phyloP scores from a whole-genome alignment of 192 early-diverging fungal genomes.

The Funneliformis mosseae region DNA sequence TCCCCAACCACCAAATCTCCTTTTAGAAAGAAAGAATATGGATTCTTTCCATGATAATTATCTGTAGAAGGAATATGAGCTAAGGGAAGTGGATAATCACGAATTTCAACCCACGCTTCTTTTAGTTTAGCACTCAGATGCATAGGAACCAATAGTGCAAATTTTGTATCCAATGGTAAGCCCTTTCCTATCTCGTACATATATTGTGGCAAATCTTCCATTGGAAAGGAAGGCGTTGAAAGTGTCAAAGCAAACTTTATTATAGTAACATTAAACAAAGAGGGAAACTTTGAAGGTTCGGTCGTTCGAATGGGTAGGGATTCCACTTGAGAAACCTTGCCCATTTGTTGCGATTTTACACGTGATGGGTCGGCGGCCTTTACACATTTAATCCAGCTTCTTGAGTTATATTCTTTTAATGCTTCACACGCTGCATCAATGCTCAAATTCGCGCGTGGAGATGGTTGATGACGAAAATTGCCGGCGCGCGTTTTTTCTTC shows the following conservation, averaged over 20 bases:
- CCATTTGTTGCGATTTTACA: neutral
- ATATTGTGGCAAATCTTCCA: constrained; percentile 40
- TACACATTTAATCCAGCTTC: constrained; percentile 39
- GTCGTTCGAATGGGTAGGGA: constrained; percentile 1
- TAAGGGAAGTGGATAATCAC: constrained; percentile 49
- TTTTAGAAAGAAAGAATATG: constrained; percentile 37
- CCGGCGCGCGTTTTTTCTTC: neutral
- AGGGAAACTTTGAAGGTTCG: constrained; percentile 25
- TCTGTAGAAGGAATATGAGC: constrained; percentile 39
- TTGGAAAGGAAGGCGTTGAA: constrained; percentile 37
- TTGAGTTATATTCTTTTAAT: constrained; percentile 40
- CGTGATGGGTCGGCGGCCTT: neutral
- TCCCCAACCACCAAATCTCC: constrained; percentile 51
- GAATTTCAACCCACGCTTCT: constrained; percentile 42
- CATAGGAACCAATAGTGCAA: constrained; percentile 45
- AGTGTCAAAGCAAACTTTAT: constrained; percentile 21
- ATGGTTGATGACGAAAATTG: constrained; percentile 11
- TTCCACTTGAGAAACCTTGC: constrained; percentile 7
- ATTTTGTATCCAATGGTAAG: constrained; percentile 42
- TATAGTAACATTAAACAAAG: constrained; percentile 41
- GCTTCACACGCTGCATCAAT: constrained; percentile 37
- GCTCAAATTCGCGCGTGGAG: constrained; percentile 19
- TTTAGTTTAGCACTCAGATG: constrained; percentile 40
- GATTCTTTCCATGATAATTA: neutral
- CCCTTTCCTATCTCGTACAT: constrained; percentile 46